Evolutionary conservation across 176 grass and related monocot genomes (phyloP).

Genomic region (Oryza longistaminata): DNA sequence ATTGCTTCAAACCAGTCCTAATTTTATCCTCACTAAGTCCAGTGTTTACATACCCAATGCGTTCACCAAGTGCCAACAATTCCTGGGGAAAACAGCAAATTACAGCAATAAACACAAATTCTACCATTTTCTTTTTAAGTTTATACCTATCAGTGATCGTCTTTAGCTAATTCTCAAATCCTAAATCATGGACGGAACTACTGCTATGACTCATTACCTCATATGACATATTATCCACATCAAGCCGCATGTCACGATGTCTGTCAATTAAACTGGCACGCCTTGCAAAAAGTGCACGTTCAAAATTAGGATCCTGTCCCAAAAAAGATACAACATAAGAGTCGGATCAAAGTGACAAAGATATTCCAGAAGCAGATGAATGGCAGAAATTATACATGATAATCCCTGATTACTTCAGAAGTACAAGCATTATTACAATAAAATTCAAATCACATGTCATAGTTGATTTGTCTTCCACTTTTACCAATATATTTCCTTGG

Average conservation of each 20-base stretch:
- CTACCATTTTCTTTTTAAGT: neutral
- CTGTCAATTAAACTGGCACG: conserved; percentile 72
- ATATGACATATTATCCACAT: conserved; percentile 98
- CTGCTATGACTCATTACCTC: conserved; percentile 52
- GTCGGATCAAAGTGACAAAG: neutral
- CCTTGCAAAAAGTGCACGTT: conserved; percentile 55
- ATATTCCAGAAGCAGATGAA: neutral
- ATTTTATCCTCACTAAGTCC: conserved; percentile 73
- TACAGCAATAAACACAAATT: conserved; percentile 28
- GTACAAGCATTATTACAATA: neutral
- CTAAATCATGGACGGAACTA: neutral
- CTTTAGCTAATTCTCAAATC: neutral
- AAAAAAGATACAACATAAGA: conserved; percentile 20
- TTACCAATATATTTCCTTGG: neutral
- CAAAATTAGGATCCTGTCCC: conserved; percentile 63
- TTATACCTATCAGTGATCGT: neutral
- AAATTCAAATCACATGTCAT: neutral
- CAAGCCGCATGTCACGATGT: conserved; percentile 87
- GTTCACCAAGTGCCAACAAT: conserved; percentile 75
- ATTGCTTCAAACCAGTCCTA: conserved; percentile 57
- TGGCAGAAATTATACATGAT: neutral
- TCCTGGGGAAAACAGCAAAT: conserved; percentile 47
- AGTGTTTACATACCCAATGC: conserved; percentile 77
- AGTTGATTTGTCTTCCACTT: neutral
- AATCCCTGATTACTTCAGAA: neutral